These are phyloP conservation scores for Isabelozyma rhagii DNA, from an alignment of 805 yeast species.

Conservation along the genomic window DNA sequence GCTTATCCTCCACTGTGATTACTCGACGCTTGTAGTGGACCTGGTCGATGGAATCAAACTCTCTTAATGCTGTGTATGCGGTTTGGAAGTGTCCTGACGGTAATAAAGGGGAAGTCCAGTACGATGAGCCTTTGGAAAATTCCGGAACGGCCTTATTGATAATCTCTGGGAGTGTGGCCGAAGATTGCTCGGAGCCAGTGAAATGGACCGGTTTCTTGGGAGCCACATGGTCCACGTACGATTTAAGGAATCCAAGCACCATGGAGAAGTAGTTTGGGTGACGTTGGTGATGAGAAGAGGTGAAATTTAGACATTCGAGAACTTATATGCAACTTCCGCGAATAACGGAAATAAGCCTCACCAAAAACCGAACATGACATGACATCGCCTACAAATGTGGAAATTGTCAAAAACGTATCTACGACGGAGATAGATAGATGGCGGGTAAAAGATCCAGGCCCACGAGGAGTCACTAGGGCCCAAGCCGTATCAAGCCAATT, in stretches of 20 bases:
- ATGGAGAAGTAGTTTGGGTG: constrained; percentile 1
- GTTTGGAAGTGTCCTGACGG: constrained; percentile 51
- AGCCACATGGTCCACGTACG: not conserved
- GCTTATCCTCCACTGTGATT: constrained; percentile 24
- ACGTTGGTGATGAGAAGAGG: not conserved
- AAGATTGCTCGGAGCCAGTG: not conserved
- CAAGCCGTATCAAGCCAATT: no score
- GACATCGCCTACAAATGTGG: no score
- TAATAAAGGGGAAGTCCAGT: constrained; percentile 43
- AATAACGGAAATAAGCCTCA: no score
- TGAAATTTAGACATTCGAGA: no score
- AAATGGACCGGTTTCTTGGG: constrained; percentile 1
- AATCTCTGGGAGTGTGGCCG: constrained; percentile 25
- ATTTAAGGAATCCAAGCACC: constrained; percentile 1
- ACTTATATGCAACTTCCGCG: no score
- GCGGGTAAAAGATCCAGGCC: no score
- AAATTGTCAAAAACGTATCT: no score
- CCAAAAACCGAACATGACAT: no score
- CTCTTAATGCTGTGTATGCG: constrained; percentile 43
- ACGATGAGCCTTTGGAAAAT: constrained; percentile 33
- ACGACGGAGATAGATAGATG: no score
- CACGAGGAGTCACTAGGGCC: no score
- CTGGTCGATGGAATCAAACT: constrained; percentile 38
- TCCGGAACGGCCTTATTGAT: constrained; percentile 38
- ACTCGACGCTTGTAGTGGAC: constrained; percentile 46